phyloP scores from a whole-genome alignment of 2,329 filamentous ascomycete species.

The Zelopaecilomyces penicillatus region DNA sequence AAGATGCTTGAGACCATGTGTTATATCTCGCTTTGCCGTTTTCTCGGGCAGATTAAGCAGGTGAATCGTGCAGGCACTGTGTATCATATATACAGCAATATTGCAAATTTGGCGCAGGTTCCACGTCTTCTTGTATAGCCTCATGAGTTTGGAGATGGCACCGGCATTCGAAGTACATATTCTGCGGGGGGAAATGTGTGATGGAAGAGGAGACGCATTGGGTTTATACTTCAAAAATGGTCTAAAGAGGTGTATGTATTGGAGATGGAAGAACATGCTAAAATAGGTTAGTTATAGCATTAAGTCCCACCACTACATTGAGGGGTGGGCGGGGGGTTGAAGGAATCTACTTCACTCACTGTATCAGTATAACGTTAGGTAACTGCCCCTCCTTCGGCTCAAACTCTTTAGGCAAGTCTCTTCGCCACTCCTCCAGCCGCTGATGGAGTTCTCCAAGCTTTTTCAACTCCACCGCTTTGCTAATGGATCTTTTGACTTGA shows the following conservation, averaged over 20 bases:
- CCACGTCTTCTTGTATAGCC: conserved; percentile 87
- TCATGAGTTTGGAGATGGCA: conserved; percentile 86
- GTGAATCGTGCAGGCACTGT: conserved; percentile 91
- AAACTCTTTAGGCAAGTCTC: conserved; percentile 73
- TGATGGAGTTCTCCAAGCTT: conserved; percentile 88
- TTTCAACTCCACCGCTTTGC: conserved; percentile 79
- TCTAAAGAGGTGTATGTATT: conserved; percentile 92
- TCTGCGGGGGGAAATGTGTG: conserved; percentile 81
- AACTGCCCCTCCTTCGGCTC: conserved; percentile 84
- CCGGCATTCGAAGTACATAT: conserved; percentile 85
- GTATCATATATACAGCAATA: conserved; percentile 89
- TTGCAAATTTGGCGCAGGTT: conserved; percentile 92
- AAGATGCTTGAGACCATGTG: conserved; percentile 81
- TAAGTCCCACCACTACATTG: background rate
- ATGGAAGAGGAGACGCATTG: conserved; percentile 69
- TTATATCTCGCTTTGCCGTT: conserved; percentile 79
- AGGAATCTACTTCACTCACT: conserved; percentile 53
- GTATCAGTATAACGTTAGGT: conserved; percentile 69
- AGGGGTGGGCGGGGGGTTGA: background rate
- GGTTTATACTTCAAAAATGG: conserved; percentile 90
- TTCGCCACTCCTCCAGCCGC: conserved; percentile 81
- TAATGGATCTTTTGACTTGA: conserved; percentile 52
- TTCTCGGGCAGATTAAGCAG: conserved; percentile 89
- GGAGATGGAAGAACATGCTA: conserved; percentile 95
- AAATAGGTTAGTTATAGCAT: conserved; percentile 14